Evolutionary conservation across 2,329 filamentous ascomycete species (phyloP).

Genomic region (Lasiodiplodia sp.): DNA sequence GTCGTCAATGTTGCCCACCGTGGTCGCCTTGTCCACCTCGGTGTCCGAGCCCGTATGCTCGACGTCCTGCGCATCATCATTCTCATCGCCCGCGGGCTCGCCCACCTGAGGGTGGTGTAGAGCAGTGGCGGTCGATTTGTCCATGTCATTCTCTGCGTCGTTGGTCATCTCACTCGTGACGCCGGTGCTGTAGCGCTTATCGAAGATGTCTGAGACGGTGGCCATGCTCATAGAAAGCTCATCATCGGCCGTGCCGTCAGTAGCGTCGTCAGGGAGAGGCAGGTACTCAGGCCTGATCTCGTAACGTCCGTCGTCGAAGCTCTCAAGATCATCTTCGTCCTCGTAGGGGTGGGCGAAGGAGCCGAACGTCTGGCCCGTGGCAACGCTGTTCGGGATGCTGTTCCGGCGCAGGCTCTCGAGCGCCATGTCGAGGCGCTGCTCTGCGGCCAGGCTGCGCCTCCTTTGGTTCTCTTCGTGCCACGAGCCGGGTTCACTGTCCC

Average conservation of each 20-base stretch:
- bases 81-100: not conserved
- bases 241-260: slow-evolving; percentile 23
- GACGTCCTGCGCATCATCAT: not conserved
- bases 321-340: slow-evolving; percentile 3
- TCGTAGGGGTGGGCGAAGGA: slow-evolving; percentile 18
- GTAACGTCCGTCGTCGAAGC: not conserved
- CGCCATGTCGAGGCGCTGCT: slow-evolving; percentile 21
- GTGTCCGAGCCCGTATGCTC: slow-evolving; percentile 19
- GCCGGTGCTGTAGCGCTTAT: slow-evolving; percentile 10
- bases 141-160: not conserved
- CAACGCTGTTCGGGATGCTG: slow-evolving; percentile 15
- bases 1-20: slow-evolving; percentile 6
- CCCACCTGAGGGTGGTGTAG: not conserved
- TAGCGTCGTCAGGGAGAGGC: slow-evolving; percentile 21
- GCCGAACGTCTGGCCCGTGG: slow-evolving; percentile 18
- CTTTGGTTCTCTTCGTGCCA: slow-evolving; percentile 17
- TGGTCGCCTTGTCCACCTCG: slow-evolving; percentile 17
- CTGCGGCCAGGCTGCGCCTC: slow-evolving; percentile 10
- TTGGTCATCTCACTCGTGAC: not conserved
- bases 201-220: slow-evolving; percentile 5
- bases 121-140: not conserved
- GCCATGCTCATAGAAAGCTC: slow-evolving; percentile 24
- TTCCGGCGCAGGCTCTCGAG: slow-evolving; percentile 3
- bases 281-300: slow-evolving; percentile 22
- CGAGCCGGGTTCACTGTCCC: slow-evolving; percentile 2